Base-by-base conservation (phyloP, 805 yeast genomes). In the Saturnispora dispora region DNA sequence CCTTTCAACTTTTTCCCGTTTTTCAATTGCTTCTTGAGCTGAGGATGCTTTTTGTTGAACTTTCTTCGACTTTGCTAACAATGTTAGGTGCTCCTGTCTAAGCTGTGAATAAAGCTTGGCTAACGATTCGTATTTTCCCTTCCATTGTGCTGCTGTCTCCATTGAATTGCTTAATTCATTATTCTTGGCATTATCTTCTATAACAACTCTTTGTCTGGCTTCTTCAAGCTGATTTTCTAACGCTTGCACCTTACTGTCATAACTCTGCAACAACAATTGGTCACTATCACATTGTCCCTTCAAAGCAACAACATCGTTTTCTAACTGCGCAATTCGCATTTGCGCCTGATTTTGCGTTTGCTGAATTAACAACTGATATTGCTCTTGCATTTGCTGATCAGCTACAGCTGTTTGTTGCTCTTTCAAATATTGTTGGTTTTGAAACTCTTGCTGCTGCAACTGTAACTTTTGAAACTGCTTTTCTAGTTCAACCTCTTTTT, bases 91-190 rank as follows among this genome's bases (percentile, higher is more conserved):
- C 67, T 90, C 97, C 67, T 87, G 95, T 63, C 97, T 83, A 58
- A 90, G 73, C 68, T 89, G 96, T 2, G 95, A 83, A 66, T 90
- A 90, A 57, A 90, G 73, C 61, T 88, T 88, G 5, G 96, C 96
- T 55, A 90, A 74, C 0, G 93, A 77, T 62, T 89, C 96, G 67
- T 90, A 90, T 70, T 90, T 90, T 50, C 78, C 79, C 55, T 86
- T 81, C 96, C 96, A 90, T 54, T 78, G 76, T 27, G 66, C 71
- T 41, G 85, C 75, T 66, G 89, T 96, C 50, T 86, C 90, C 60
- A 84, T 88, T 45, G 88, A 64, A 50, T 76, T 73, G 50, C 67
- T 74, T 45, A 86, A 69, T 60, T 83, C 82, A 55, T 87, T 93
- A 58, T 86, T 88, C 60, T 85, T 88, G 5, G 89, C 75, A 2